phyloP scores from a whole-genome alignment of 164 flowering plant genomes.

The Chimonanthus praecox region DNA sequence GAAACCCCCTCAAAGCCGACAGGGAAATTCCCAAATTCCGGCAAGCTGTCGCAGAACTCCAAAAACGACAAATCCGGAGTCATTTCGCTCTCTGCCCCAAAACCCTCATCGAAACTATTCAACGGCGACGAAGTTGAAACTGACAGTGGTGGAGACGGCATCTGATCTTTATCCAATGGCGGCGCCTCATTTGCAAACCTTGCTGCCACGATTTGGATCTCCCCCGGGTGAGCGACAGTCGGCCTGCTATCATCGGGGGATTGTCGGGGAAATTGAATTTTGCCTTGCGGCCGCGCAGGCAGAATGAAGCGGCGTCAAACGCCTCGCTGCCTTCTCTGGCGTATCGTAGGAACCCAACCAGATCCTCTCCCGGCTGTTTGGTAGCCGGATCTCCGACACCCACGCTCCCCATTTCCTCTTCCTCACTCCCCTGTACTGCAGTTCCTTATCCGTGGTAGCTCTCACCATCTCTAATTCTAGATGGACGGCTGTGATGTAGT shows the following conservation, averaged over 20 bases:
- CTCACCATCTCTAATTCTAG: conserved; percentile 9
- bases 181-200: conserved; percentile 47
- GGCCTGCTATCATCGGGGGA: conserved; percentile 58
- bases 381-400: conserved; percentile 82
- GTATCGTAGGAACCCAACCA: conserved; percentile 89
- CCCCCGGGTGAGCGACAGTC: conserved; percentile 32
- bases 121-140: conserved; percentile 25
- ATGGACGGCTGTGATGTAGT: background rate
- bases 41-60: conserved; percentile 22
- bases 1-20: conserved; percentile 33
- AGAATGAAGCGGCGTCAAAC: conserved; percentile 77
- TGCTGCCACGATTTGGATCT: conserved; percentile 60
- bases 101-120: conserved; percentile 17
- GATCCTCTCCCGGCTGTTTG: conserved; percentile 78
- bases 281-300: conserved; percentile 64
- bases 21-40: conserved; percentile 29
- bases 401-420: conserved; percentile 92
- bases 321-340: conserved; percentile 89
- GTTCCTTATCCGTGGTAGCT: background rate
- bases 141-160: background rate
- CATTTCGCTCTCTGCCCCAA: conserved; percentile 16
- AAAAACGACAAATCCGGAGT: conserved; percentile 20
- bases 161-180: conserved; percentile 5
- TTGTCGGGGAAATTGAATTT: conserved; percentile 73
- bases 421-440: conserved; percentile 56